Percentiles rank a stretch among this genome's conserved stretches.
These are phyloP conservation scores for Fusarium hainanense DNA, from an alignment of 2,329 filamentous ascomycete species.

Conservation along the genomic window DNA sequence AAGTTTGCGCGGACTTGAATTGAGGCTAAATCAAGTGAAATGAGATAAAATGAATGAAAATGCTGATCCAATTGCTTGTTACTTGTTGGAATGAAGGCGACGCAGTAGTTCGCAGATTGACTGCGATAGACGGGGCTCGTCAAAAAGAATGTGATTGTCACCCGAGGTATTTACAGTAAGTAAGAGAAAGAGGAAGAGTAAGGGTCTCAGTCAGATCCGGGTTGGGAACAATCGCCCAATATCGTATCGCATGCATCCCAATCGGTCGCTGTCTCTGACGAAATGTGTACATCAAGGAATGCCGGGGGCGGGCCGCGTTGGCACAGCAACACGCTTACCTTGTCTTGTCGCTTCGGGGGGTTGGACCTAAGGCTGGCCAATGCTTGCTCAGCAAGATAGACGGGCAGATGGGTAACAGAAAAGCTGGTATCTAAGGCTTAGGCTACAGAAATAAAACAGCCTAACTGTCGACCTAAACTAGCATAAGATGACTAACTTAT, in stretches of 20 bases:
- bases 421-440: no score
- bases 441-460: no score
- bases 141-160: slow-evolving; percentile 31
- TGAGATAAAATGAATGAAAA: neutral
- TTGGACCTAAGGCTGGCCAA: neutral
- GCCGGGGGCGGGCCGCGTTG: slow-evolving; percentile 31
- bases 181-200: slow-evolving; percentile 8
- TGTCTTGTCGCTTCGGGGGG: slow-evolving; percentile 18
- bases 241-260: neutral
- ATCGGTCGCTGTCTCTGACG: slow-evolving; percentile 30
- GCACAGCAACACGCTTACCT: slow-evolving; percentile 41
- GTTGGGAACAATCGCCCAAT: slow-evolving; percentile 14
- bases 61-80: slow-evolving; percentile 5
- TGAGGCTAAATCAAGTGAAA: neutral
- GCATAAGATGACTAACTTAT: no score
- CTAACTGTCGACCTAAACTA: no score
- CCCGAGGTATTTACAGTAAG: slow-evolving; percentile 22
- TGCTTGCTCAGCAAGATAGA: neutral
- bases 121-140: slow-evolving; percentile 10
- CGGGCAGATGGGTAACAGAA: no score
- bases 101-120: slow-evolving; percentile 7
- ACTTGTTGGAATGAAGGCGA: slow-evolving; percentile 25
- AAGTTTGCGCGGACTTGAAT: slow-evolving; percentile 12
- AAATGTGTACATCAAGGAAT: slow-evolving; percentile 26
- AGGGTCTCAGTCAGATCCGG: neutral